These are phyloP conservation scores for Plantago lanceolata DNA, from an alignment of 305 asterid genomes.

Conservation along the genomic window DNA sequence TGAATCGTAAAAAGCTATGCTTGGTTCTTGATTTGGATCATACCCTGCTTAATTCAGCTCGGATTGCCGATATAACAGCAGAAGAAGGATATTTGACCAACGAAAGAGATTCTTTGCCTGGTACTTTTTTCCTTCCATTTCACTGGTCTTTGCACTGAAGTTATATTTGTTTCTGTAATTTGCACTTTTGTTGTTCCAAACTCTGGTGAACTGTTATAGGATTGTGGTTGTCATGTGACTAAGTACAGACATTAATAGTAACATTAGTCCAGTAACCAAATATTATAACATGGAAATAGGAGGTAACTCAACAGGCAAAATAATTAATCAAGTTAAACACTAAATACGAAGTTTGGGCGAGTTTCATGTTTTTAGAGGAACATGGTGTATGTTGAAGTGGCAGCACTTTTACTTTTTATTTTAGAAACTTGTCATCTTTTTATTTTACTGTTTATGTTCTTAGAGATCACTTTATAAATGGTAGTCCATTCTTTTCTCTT, in stretches of 20 bases:
- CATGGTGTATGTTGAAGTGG: too few relatives aligned
- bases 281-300: too few relatives aligned
- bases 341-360: too few relatives aligned
- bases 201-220: too few relatives aligned
- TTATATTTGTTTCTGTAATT: not conserved
- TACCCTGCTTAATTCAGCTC: constrained; percentile 77
- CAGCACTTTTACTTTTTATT: not conserved
- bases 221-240: too few relatives aligned
- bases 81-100: constrained; percentile 59
- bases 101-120: constrained; percentile 57
- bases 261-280: too few relatives aligned
- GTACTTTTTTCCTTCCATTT: constrained; percentile 32
- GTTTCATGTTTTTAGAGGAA: too few relatives aligned
- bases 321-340: too few relatives aligned
- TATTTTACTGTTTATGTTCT: too few relatives aligned
- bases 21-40: constrained; percentile 95
- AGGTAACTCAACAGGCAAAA: too few relatives aligned
- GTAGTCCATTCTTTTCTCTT: not conserved
- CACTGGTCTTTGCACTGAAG: not conserved
- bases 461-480: not conserved
- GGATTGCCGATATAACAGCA: constrained; percentile 45
- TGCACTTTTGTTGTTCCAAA: not conserved
- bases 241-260: too few relatives aligned
- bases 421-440: not conserved
- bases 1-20: constrained; percentile 55